phyloP scores from a whole-genome alignment of 495 filamentous ascomycete species.

The Penicillium crystallinum region DNA sequence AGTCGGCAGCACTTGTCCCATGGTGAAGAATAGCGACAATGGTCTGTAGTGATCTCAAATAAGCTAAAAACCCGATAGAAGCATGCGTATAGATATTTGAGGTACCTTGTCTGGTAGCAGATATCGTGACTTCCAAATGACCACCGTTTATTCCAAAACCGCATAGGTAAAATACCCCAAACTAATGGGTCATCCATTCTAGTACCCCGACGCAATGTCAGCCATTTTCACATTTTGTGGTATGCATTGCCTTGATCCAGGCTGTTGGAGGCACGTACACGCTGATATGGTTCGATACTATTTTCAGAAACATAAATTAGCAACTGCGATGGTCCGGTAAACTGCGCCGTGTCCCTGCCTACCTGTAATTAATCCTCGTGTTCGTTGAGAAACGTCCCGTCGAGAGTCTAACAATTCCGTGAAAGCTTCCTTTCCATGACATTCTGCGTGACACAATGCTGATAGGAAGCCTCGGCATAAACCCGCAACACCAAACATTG shows the following conservation, averaged over 20 bases:
- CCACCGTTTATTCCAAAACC: constrained; percentile 76
- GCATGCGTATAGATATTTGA: background rate
- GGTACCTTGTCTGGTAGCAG: constrained; percentile 54
- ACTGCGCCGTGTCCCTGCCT: constrained; percentile 13
- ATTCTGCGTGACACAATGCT: constrained; percentile 46
- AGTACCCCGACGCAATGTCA: constrained; percentile 26
- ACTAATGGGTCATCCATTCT: constrained; percentile 93
- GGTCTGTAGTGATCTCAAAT: constrained; percentile 35
- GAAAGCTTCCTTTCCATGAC: constrained; percentile 68
- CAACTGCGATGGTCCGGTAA: background rate
- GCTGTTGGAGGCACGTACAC: constrained; percentile 66
- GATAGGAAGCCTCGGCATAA: constrained; percentile 46
- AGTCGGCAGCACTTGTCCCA: constrained; percentile 85
- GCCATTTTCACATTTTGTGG: constrained; percentile 14
- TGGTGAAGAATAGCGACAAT: constrained; percentile 66
- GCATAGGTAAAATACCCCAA: constrained; percentile 78
- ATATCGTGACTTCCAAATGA: constrained; percentile 88
- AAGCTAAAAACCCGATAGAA: constrained; percentile 10
- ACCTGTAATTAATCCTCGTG: constrained; percentile 84
- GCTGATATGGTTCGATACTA: constrained; percentile 92
- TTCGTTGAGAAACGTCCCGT: constrained; percentile 59
- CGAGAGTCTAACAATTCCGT: constrained; percentile 69
- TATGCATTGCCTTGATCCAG: constrained; percentile 8
- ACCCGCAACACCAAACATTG: constrained; percentile 41
- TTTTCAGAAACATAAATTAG: constrained; percentile 4